Conservation (phyloP, 2,329 filamentous ascomycete species). For the Talaromyces verruculosus region DNA sequence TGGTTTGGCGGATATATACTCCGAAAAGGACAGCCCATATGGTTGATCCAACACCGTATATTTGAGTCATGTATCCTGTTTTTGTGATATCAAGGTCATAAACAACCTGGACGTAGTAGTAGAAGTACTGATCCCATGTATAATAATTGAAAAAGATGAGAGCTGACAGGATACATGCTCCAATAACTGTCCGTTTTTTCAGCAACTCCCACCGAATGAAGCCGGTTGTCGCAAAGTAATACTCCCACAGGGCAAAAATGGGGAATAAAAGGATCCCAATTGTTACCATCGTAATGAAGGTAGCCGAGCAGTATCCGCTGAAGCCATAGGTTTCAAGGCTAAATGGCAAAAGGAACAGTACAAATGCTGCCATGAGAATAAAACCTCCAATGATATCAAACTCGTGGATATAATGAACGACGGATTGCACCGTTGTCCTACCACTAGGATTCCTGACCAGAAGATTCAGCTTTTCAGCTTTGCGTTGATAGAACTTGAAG, state of each 20-base stretch:
- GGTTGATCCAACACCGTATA: conserved; percentile 56
- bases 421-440: conserved; percentile 49
- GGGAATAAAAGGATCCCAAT: conserved; percentile 56
- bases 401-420: conserved; percentile 58
- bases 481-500: conserved; percentile 57
- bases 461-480: conserved; percentile 57
- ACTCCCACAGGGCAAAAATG: conserved; percentile 58
- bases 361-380: conserved; percentile 60
- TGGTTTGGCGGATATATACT: conserved; percentile 49
- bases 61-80: conserved; percentile 51
- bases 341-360: conserved; percentile 66
- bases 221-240: conserved; percentile 50
- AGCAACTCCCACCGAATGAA: conserved; percentile 58
- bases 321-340: conserved; percentile 50
- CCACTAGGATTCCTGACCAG: conserved; percentile 45
- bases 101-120: conserved; percentile 56
- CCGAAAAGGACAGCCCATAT: conserved; percentile 54
- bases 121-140: conserved; percentile 57
- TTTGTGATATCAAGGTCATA: conserved; percentile 45
- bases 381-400: conserved; percentile 64
- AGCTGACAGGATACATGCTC: conserved; percentile 53
- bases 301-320: conserved; percentile 44
- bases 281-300: conserved; percentile 54
- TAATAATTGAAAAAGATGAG: conserved; percentile 53
- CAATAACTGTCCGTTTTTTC: conserved; percentile 52